phyloP scores from a whole-genome alignment of 768 basidiomycete genomes.

The Auriculariales sp. region DNA sequence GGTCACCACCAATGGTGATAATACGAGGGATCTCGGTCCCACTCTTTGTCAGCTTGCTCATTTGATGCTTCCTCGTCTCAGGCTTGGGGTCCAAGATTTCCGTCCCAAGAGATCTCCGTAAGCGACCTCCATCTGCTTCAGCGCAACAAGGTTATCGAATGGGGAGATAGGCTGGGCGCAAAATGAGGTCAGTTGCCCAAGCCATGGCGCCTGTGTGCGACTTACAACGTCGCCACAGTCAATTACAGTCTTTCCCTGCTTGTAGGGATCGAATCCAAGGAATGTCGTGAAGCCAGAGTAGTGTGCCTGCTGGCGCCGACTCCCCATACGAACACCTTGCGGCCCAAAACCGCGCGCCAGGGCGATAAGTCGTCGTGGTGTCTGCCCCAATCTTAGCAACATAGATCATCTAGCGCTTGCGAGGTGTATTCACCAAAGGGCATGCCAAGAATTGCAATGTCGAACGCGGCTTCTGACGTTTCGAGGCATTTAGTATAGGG shows the following conservation, averaged over 20 bases:
- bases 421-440: no score
- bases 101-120: slow-evolving; percentile 64
- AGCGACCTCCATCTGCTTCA: slow-evolving; percentile 75
- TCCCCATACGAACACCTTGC: slow-evolving; percentile 68
- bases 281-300: no score
- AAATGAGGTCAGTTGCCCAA: no score
- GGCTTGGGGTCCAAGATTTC: slow-evolving; percentile 21
- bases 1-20: slow-evolving; percentile 71
- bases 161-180: slow-evolving; percentile 66
- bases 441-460: slow-evolving; percentile 70
- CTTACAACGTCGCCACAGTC: slow-evolving; percentile 87
- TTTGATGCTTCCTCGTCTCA: no score
- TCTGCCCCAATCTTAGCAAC: no score
- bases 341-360: slow-evolving; percentile 81
- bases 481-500: slow-evolving; percentile 62
- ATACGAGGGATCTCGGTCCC: slow-evolving; percentile 59
- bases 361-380: slow-evolving; percentile 39
- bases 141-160: slow-evolving; percentile 69
- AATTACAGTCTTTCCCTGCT: slow-evolving; percentile 41
- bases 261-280: slow-evolving; percentile 59
- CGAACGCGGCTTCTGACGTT: slow-evolving; percentile 35
- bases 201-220: no score
- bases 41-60: no score
- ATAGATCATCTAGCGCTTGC: no score
- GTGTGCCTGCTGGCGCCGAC: slow-evolving; percentile 43